Base-by-base conservation (phyloP, 257 asterid species). In the Fraxinus quadrangulata region DNA sequence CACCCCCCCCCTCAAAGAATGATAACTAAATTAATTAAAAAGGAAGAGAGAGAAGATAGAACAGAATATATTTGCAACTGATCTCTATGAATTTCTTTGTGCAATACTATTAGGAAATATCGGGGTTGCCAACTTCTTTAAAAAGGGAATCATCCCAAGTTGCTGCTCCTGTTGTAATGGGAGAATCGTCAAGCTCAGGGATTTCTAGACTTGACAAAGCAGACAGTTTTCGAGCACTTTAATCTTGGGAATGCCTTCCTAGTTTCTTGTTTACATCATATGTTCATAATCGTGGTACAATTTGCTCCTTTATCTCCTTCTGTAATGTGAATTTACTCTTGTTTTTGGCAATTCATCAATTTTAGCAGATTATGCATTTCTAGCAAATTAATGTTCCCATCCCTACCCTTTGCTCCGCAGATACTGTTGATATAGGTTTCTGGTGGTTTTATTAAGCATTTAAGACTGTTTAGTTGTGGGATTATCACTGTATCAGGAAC, bases 171-270 rank as follows among this genome's bases (percentile, higher is more conserved):
- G 95, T 90, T 67, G 83, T 82, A 31, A 83, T 84, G 90, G 97
- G 97, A 61, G 96, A 92, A 79, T 88, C 97, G 19, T 94, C 98
- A 2, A 89, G 93, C 88, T 92, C 98, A 42, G 97, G 97, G 72
- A 84, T 87, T 68, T 89, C 91, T 45, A 88, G 87, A 77, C 89
- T 90, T 40, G 97, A 89, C 56, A 87, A 90, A 83, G 30, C 86
- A 7, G 97, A 90, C 76, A 89, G 90, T 79, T 90, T 86, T 67
- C 81, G 86, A 84, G 90, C 84, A 71, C 67, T 85, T 14, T 86
- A 70, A 75, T 26, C 75, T 85, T 77, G 21, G 73, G 45, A 39
- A 68, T 67, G 51, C 70, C 33, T 67, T 56, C 16, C 69, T 49
- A 11, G n/a, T 70, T 21, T 17, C 23, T 51, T 51, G 24, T 42